A percentile compares a stretch with the other conserved stretches of the same genome.
phyloP scores from a whole-genome alignment of 2,329 filamentous ascomycete genomes.

The Aspergillus glaucus region DNA sequence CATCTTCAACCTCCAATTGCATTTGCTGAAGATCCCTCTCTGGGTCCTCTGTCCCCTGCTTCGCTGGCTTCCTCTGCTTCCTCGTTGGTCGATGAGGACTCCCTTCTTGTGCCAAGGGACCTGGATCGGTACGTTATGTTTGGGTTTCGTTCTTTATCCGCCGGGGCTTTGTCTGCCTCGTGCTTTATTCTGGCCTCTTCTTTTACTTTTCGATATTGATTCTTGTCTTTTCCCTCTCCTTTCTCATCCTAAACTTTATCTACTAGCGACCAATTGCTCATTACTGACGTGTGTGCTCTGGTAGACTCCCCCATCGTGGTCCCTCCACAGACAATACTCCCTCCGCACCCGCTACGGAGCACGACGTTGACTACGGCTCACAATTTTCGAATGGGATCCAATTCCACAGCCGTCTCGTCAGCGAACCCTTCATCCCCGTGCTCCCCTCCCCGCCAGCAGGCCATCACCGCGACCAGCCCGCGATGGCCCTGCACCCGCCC shows the following conservation, averaged over 20 bases:
- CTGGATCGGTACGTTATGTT: slow-evolving; percentile 33
- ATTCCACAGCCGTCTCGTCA: slow-evolving; percentile 36
- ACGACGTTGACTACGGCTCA: slow-evolving; percentile 23
- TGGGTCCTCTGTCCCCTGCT: slow-evolving; percentile 8
- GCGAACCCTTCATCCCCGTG: slow-evolving; percentile 49
- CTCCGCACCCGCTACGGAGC: slow-evolving; percentile 15
- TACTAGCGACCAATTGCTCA: not conserved
- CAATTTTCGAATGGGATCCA: slow-evolving; percentile 33
- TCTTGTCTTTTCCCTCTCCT: not conserved
- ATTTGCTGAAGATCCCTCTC: not conserved
- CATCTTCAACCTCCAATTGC: slow-evolving; percentile 1
- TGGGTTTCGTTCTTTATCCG: slow-evolving; percentile 3
- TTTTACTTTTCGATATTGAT: not conserved
- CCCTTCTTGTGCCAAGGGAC: slow-evolving; percentile 29
- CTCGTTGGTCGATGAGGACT: slow-evolving; percentile 19
- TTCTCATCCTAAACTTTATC: not conserved
- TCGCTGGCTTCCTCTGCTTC: slow-evolving; percentile 18
- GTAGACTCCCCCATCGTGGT: slow-evolving; percentile 36
- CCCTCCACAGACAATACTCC: slow-evolving; percentile 28
- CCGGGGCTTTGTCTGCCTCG: slow-evolving; percentile 1
- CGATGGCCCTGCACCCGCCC: slow-evolving; percentile 41
- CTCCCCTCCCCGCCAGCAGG: slow-evolving; percentile 65
- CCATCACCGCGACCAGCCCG: slow-evolving; percentile 28
- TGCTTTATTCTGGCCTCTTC: not conserved
- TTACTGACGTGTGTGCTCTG: not conserved